Percentiles rank a stretch among this genome's conserved stretches.
These are phyloP conservation scores for Jacaranda mimosifolia DNA, from an alignment of 257 asterid genomes.

Conservation along the genomic window DNA sequence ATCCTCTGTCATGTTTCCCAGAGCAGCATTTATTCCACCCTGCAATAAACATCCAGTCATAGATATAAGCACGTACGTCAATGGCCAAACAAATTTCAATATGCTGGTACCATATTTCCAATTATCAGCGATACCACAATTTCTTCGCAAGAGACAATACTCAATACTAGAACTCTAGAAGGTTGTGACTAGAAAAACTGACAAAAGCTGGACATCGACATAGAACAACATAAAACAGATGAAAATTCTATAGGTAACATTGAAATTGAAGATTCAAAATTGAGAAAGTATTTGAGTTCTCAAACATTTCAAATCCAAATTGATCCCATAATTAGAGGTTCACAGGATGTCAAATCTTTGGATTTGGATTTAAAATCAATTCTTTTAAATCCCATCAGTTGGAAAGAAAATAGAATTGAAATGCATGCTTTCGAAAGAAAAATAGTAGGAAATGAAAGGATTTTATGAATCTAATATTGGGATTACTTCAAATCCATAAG, in stretches of 20 bases:
- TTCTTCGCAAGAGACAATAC: constrained; percentile 12
- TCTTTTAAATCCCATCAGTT: too few relatives aligned
- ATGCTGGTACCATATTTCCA: neutral
- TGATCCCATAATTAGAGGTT: neutral
- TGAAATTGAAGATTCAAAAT: neutral
- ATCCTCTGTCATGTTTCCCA: constrained; percentile 97
- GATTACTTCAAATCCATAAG: too few relatives aligned
- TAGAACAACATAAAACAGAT: constrained; percentile 9
- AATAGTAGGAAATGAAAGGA: too few relatives aligned
- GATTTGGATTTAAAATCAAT: too few relatives aligned
- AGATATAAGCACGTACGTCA: neutral
- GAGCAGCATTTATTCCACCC: constrained; percentile 99
- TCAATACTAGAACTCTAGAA: neutral
- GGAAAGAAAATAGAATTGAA: too few relatives aligned
- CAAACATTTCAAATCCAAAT: neutral
- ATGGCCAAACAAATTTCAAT: neutral
- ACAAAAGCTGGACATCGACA: neutral
- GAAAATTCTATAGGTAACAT: neutral
- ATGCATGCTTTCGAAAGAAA: too few relatives aligned
- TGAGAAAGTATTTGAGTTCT: neutral
- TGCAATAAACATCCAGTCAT: constrained; percentile 38
- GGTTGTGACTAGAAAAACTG: neutral
- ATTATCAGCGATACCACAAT: neutral
- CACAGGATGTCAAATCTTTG: too few relatives aligned
- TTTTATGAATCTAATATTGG: too few relatives aligned